These are phyloP conservation scores for Eucalyptus paniculata DNA, from an alignment of 345 rosid genomes.

Conservation along the genomic window DNA sequence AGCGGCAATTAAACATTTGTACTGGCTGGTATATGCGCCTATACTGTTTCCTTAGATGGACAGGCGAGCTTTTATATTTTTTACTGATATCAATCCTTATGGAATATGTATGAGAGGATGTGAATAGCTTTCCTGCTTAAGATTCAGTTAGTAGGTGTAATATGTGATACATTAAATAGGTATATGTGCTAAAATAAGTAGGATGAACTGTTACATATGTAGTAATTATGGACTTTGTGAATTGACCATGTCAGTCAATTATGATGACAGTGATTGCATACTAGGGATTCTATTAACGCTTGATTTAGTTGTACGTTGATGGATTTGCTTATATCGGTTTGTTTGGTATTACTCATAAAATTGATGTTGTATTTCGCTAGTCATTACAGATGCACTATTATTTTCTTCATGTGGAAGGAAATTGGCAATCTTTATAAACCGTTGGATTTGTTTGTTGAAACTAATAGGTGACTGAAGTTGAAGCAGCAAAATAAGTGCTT, in stretches of 20 bases:
- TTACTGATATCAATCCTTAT: neutral
- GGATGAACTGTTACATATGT: neutral
- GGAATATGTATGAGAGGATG: neutral
- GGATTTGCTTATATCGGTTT: neutral
- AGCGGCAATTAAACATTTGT: neutral
- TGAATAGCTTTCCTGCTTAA: neutral
- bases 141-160: neutral
- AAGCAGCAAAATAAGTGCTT: neutral
- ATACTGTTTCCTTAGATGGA: neutral
- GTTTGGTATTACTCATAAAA: neutral
- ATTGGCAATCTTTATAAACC: neutral
- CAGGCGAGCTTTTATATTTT: neutral
- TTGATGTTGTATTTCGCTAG: neutral
- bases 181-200: neutral
- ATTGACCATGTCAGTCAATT: neutral
- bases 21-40: neutral
- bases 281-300: neutral
- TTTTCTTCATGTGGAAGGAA: neutral
- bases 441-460: neutral
- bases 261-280: neutral
- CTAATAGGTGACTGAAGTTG: neutral
- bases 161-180: neutral
- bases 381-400: neutral
- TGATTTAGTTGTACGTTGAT: neutral
- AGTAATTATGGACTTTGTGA: neutral